Base-by-base conservation (phyloP, 306 rosid species). In the Glycine tomentella region DNA sequence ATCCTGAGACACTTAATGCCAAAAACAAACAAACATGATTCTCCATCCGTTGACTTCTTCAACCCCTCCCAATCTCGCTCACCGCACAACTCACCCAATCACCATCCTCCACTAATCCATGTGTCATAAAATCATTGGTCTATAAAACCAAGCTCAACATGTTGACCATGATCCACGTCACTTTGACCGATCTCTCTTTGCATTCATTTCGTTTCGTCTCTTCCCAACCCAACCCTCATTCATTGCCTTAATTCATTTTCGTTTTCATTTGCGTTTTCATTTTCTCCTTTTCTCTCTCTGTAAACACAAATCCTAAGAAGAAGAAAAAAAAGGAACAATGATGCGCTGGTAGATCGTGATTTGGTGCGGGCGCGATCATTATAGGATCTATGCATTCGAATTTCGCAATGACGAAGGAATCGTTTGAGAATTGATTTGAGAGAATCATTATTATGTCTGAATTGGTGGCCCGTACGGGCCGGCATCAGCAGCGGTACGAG, bases 391-490 rank as follows among this genome's bases (percentile, higher is more conserved):
- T 51, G 82, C 42, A 79, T 46, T 56, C 34, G 33, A 36, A 36
- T 78, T 56, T 46, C 3, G 13, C 11, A 72, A 81, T 66, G 79
- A 70, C 72, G 73, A 82, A 80, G 13, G 70, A 67, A 65, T n/a
- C 49, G 44, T 42, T 62, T 56, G 49, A 44, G 33, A 42, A 61
- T 58, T 68, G 9, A 5, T 34, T 34, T 17, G 4, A 46, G 34
- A 36, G 71, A 46, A 72, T 51, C 55, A 74, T 67, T 83, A 87
- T 56, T 52, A 92, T 92, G 97, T 89, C 92, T 86, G 93, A 84
- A 72, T 82, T 92, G 84, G 97, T 92, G 83, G 97, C 97, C 78
- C 97, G 97, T 62, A 92, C 97, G 86, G 97, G 97, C 80, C 94
- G 97, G 80, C 93, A 83, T 75, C 97, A 87, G 70, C 97, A 92